Conservation (phyloP, 345 rosid genomes). For the Aquilaria yunnanensis region DNA sequence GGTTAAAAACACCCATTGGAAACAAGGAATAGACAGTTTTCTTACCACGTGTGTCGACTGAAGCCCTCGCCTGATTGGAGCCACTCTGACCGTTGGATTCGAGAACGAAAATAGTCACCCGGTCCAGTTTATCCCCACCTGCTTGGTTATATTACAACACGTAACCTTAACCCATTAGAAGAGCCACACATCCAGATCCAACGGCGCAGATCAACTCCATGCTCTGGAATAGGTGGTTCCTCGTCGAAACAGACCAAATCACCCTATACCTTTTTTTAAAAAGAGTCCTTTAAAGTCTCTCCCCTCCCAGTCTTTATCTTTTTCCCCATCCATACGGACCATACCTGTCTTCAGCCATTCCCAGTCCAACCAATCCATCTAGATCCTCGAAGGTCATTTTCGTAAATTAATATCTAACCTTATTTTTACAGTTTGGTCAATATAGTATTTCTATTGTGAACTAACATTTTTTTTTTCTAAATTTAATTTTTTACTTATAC, state of each 20-base stretch:
- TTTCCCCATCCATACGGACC: conserved; percentile 14
- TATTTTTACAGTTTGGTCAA: neutral
- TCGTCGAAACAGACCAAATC: neutral
- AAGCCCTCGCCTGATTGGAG: neutral
- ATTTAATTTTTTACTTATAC: neutral
- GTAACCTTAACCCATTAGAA: conserved; percentile 12
- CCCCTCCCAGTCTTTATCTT: neutral
- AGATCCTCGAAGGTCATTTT: conserved; percentile 32
- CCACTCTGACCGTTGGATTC: conserved; percentile 20
- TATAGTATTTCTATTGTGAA: conserved; percentile 5
- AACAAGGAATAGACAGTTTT: conserved; percentile 11
- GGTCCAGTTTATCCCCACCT: conserved; percentile 25
- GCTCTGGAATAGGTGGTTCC: conserved; percentile 9
- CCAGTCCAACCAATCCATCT: conserved; percentile 10
- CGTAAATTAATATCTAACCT: conserved; percentile 16
- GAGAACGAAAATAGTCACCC: conserved; percentile 5
- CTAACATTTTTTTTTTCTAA: conserved; percentile 8
- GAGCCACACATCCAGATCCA: conserved; percentile 12
- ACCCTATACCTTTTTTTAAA: neutral
- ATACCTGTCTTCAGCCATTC: conserved; percentile 14
- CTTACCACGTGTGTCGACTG: conserved; percentile 12
- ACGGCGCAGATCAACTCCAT: conserved; percentile 19
- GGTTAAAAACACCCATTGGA: neutral
- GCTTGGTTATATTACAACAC: conserved; percentile 16
- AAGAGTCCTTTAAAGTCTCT: conserved; percentile 1